Conservation (phyloP, 2,329 filamentous ascomycete genomes). For the Cladosporium sp. region DNA sequence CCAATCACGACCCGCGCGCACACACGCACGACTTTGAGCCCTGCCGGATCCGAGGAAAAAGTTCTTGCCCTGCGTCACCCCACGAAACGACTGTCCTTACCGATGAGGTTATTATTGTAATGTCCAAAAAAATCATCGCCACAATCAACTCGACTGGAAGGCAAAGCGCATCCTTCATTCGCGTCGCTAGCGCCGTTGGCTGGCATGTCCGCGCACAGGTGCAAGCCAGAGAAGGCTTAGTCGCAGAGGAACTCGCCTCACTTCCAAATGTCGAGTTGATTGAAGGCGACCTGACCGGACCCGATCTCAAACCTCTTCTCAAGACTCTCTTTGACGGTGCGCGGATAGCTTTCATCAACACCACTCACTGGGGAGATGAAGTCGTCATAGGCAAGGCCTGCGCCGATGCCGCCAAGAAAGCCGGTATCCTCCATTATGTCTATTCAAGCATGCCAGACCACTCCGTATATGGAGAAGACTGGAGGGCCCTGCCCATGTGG, state of each 20-base stretch:
- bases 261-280: conserved; percentile 76
- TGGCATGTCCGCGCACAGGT: conserved; percentile 91
- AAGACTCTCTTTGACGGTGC: conserved; percentile 63
- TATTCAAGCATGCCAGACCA: conserved; percentile 98
- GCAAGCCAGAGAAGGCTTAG: conserved; percentile 77
- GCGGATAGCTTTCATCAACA: conserved; percentile 94
- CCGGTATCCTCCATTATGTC: conserved; percentile 82
- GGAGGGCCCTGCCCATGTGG: conserved; percentile 87
- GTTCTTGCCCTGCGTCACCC: conserved; percentile 5
- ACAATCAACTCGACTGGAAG: conserved; percentile 94
- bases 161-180: conserved; percentile 91
- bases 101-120: conserved; percentile 21
- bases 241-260: conserved; percentile 76
- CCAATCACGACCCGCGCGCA: not conserved
- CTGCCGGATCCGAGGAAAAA: not conserved
- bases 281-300: conserved; percentile 58
- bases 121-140: conserved; percentile 68
- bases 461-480: conserved; percentile 66
- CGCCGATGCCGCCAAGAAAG: conserved; percentile 81
- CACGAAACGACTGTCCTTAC: conserved; percentile 14
- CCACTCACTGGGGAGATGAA: conserved; percentile 94
- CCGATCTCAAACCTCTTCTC: conserved; percentile 26
- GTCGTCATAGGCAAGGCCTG: conserved; percentile 81
- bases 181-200: conserved; percentile 87
- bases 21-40: not conserved